Conservation (phyloP, 2,329 filamentous ascomycete genomes). For the Trichoderma sp. region DNA sequence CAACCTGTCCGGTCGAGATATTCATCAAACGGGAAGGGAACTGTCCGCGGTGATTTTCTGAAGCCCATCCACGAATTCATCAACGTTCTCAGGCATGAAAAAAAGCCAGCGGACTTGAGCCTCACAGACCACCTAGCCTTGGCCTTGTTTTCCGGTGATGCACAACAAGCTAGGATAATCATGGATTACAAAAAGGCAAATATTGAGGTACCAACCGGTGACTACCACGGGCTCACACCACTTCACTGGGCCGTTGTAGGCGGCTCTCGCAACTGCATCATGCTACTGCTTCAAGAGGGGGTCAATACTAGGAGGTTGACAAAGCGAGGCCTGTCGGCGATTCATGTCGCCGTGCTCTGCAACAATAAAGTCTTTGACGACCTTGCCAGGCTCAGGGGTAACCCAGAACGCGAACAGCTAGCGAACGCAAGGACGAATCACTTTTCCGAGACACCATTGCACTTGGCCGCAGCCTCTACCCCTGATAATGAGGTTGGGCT, state of each 20-base stretch:
- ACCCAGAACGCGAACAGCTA: neutral
- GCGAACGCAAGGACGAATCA: neutral
- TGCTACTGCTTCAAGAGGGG: neutral
- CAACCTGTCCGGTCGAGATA: neutral
- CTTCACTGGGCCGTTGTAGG: slow-evolving; percentile 18
- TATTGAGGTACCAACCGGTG: neutral
- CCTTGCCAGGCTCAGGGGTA: neutral
- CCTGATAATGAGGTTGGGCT: neutral
- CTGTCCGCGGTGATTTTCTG: neutral
- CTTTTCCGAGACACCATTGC: neutral
- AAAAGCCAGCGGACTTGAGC: neutral
- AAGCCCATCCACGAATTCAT: slow-evolving; percentile 13
- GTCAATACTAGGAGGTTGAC: neutral
- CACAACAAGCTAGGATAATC: neutral
- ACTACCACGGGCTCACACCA: neutral
- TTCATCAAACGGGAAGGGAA: neutral
- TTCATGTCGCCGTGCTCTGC: slow-evolving; percentile 5
- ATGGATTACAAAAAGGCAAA: neutral
- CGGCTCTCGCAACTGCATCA: neutral
- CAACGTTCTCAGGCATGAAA: neutral
- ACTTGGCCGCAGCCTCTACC: slow-evolving; percentile 13
- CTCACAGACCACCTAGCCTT: neutral
- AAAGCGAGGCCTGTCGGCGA: neutral
- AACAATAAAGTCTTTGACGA: slow-evolving; percentile 4
- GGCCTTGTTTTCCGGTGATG: slow-evolving; percentile 5